A percentile compares a stretch with the other conserved stretches of the same genome.
Evolutionary conservation across 108 stramenopile genomes (phyloP).

Genomic region (Cyclostephanos invisitatus): DNA sequence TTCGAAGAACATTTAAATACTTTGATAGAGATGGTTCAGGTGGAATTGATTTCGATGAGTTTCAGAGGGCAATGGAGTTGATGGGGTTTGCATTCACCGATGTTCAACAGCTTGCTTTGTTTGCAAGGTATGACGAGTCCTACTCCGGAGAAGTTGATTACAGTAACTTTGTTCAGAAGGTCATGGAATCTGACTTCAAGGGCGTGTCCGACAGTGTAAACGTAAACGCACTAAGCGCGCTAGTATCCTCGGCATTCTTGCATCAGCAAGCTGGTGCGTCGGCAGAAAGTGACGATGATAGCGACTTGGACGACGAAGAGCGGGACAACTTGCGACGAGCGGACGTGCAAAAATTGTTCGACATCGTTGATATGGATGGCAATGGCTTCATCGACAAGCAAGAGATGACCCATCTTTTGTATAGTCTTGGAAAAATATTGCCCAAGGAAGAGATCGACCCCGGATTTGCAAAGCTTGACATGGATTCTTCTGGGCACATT

Average conservation of each 20-base stretch:
- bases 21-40: constrained; percentile 66
- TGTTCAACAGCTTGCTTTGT: constrained; percentile 63
- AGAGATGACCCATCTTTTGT: constrained; percentile 39
- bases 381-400: constrained; percentile 48
- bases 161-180: constrained; percentile 58
- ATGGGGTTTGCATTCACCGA: constrained; percentile 75
- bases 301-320: constrained; percentile 60
- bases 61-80: constrained; percentile 70
- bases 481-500: constrained; percentile 41
- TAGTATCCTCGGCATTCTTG: constrained; percentile 54
- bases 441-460: constrained; percentile 35
- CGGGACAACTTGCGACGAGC: constrained; percentile 41
- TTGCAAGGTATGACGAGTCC: constrained; percentile 62
- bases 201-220: constrained; percentile 32
- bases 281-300: constrained; percentile 49
- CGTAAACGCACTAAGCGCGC: constrained; percentile 43
- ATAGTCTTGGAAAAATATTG: constrained; percentile 41
- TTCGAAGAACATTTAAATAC: constrained; percentile 68
- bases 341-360: constrained; percentile 52
- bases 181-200: constrained; percentile 64
- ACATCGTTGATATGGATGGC: constrained; percentile 54
- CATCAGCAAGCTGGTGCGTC: constrained; percentile 14
- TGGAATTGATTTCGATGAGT: constrained; percentile 65
- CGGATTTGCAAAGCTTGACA: constrained; percentile 47
- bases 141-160: constrained; percentile 70